Evolutionary conservation across 1,284 basidiomycete genomes (phyloP).

Genomic region (Ceratobasidium sp.): DNA sequence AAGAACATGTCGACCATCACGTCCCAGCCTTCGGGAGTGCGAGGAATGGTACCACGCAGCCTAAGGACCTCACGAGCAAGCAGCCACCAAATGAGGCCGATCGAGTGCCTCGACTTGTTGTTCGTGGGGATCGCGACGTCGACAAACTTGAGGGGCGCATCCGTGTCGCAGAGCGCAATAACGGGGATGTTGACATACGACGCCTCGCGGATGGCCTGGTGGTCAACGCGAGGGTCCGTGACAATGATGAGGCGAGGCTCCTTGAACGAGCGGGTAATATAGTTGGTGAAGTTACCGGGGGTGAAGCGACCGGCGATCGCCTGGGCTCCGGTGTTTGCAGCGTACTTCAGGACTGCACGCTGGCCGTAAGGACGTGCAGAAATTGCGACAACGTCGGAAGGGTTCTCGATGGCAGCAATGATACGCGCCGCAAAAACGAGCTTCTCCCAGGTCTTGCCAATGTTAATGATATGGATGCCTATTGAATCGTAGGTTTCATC

Average conservation of each 20-base stretch:
- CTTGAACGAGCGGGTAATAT: conserved; percentile 99
- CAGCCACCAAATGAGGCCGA: conserved; percentile 99
- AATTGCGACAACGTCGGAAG: conserved; percentile 97
- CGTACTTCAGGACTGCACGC: conserved; percentile 98
- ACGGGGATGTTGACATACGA: conserved; percentile 99
- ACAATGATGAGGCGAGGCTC: conserved; percentile 98
- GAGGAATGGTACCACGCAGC: conserved; percentile 91
- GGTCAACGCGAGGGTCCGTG: conserved; percentile 98
- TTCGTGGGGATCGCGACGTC: conserved; percentile 99
- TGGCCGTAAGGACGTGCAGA: conserved; percentile 98
- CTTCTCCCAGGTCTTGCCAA: conserved; percentile 99
- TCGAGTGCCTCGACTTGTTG: conserved; percentile 98
- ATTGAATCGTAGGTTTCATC: conserved; percentile 28
- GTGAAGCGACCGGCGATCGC: conserved; percentile 99
- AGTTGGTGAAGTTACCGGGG: conserved; percentile 99
- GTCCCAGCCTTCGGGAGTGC: conserved; percentile 92
- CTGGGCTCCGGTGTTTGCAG: conserved; percentile 97
- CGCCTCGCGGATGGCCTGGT: conserved; percentile 99
- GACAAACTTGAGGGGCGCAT: conserved; percentile 96
- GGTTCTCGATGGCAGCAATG: conserved; percentile 96
- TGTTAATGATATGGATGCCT: conserved; percentile 98
- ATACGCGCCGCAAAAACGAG: conserved; percentile 94
- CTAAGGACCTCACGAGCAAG: conserved; percentile 98
- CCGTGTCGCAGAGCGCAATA: conserved; percentile 98
- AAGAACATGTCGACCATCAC: conserved; percentile 99